These are phyloP conservation scores for Exidia glandulosa DNA, from an alignment of 768 basidiomycete genomes.

Conservation along the genomic window DNA sequence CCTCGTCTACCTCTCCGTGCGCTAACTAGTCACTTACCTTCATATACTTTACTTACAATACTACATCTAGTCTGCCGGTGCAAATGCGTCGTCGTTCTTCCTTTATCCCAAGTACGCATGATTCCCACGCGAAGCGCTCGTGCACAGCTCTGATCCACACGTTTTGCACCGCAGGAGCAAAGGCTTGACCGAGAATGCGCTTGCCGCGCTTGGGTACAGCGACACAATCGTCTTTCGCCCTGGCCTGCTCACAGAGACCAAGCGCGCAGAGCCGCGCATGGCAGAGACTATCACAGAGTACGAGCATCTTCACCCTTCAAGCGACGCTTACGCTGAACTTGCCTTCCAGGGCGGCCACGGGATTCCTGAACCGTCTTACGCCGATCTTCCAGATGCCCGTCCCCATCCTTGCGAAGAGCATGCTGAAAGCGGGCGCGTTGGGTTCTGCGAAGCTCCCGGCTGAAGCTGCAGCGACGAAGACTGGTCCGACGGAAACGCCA, in stretches of 20 bases:
- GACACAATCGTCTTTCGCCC: conserved; percentile 68
- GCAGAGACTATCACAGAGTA: conserved; percentile 21
- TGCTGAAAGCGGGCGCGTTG: conserved; percentile 40
- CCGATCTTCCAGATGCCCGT: conserved; percentile 36
- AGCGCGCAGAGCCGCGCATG: conserved; percentile 30
- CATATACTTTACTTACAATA: not conserved
- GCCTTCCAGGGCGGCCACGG: conserved; percentile 24
- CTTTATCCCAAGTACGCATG: conserved; percentile 37
- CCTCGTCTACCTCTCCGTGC: conserved; percentile 60
- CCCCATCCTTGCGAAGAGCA: conserved; percentile 40
- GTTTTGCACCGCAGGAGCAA: conserved; percentile 43
- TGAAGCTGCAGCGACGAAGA: conserved; percentile 30
- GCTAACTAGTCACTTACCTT: conserved; percentile 8
- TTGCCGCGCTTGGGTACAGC: conserved; percentile 56
- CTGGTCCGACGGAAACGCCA: conserved; percentile 22
- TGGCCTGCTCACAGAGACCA: conserved; percentile 35
- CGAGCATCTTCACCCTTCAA: not conserved
- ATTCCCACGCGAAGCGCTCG: not conserved
- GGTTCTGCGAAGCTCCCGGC: conserved; percentile 41
- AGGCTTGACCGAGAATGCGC: conserved; percentile 58
- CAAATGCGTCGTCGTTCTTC: conserved; percentile 37
- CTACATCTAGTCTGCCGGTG: conserved; percentile 31
- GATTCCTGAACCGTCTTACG: conserved; percentile 26
- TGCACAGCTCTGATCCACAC: conserved; percentile 3
- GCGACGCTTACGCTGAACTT: not conserved